Base-by-base conservation (phyloP, 1,139 yeast species). In the Candida anutae region DNA sequence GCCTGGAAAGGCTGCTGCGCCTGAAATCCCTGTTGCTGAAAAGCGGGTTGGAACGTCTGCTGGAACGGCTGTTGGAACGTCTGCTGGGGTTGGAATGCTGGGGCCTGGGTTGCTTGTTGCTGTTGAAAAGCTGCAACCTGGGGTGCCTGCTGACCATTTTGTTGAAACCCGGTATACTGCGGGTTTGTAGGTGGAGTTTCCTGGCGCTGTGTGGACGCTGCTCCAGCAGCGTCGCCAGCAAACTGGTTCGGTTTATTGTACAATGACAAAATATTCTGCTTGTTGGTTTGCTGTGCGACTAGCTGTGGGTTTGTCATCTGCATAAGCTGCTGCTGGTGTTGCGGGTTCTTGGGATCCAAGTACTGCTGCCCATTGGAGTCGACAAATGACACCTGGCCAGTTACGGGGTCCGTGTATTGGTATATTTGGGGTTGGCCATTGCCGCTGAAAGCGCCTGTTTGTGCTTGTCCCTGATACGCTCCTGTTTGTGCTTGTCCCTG, bases 351-450 rank as follows among this genome's bases (percentile, higher is more conserved):
- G 11, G 77, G 74, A 44, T 72, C 78, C 39, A 72, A 50, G 37
- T 73, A 73, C 42, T 72, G 76, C 44, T 74, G 78, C 2, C 79
- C 78, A 34, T 66, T 69, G 3, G 65, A 50, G 42, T 76, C 83
- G 25, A 76, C 62, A 39, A 75, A 73, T 25, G 70, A 69, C n/a
- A 74, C 50, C 31, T 65, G 66, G 14, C 82, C 82, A 0, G 80
- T 74, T 10, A 62, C 48, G 5, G 81, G 81, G 39, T 76, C 82
- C 6, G 78, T 63, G 42, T 73, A 76, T 43, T 75, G 82, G 40
- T 69, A 76, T 23, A 71, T 64, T 32, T 62, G 69, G 3, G 68
- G 67, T 27, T 44, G 55, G 18, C 27, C 34, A 6, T 20, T 15
- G n/a, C 5, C 12, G n/a, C 17, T 21, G 5, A 17, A 5, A 4